Percentiles rank a stretch among this genome's conserved stretches.
Evolutionary conservation across 352 stramenopile species (phyloP).

Genomic region (Achlya hypogyna): DNA sequence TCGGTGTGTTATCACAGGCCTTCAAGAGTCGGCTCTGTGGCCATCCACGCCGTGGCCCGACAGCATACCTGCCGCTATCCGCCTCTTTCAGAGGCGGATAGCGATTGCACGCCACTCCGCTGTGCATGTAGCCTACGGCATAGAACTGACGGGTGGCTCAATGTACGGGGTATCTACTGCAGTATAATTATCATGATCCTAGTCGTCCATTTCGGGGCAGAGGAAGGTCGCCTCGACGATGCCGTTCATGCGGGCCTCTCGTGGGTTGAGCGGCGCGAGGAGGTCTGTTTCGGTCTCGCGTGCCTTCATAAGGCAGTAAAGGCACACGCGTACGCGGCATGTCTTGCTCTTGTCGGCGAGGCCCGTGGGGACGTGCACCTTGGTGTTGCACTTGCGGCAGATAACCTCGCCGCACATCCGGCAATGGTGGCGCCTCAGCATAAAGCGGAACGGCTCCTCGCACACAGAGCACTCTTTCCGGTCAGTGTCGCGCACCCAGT

Average conservation of each 20-base stretch:
- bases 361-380: constrained; percentile 59
- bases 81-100: no score
- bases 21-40: no score
- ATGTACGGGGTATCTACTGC: no score
- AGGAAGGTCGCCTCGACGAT: constrained; percentile 13
- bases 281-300: constrained; percentile 46
- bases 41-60: no score
- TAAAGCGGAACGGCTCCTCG: constrained; percentile 48
- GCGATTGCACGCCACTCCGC: no score
- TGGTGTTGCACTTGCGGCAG: constrained; percentile 60
- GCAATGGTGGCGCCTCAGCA: constrained; percentile 44
- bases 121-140: no score
- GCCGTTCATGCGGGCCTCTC: constrained; percentile 38
- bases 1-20: no score
- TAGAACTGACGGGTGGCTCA: no score
- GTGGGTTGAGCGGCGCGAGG: constrained; percentile 35
- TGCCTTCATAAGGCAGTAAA: constrained; percentile 67
- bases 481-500: constrained; percentile 36
- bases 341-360: constrained; percentile 31
- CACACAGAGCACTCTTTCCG: constrained; percentile 43
- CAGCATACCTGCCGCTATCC: no score
- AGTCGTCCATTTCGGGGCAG: constrained; percentile 3
- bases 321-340: constrained; percentile 53
- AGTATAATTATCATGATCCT: neutral
- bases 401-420: constrained; percentile 70